Evolutionary conservation across 2,329 filamentous ascomycete species (phyloP).

Genomic region (Sporothrix pseudoabietina): DNA sequence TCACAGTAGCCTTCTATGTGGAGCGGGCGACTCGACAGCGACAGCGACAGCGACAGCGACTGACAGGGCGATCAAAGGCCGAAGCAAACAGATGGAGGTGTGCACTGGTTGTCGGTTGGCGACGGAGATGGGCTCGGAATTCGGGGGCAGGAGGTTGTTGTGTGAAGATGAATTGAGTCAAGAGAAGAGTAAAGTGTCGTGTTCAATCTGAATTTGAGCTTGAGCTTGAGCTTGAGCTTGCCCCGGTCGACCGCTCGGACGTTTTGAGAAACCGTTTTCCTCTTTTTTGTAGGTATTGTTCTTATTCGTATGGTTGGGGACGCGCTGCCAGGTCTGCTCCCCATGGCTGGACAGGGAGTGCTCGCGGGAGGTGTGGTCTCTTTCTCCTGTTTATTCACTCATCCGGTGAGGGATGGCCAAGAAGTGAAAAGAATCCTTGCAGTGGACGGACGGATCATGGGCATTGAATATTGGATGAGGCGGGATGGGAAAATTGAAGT

Average conservation of each 20-base stretch:
- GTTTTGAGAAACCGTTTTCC: background rate
- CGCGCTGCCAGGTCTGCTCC: background rate
- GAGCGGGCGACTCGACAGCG: background rate
- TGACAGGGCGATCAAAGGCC: background rate
- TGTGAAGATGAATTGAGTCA: constrained; percentile 5
- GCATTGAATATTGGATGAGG: background rate
- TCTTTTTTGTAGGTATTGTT: background rate
- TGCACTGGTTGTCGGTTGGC: background rate
- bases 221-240: too few species aligned
- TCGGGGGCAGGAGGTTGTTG: background rate
- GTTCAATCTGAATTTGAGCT: background rate
- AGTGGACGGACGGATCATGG: background rate
- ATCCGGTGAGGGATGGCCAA: background rate
- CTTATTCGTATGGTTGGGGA: background rate
- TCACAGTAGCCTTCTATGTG: background rate
- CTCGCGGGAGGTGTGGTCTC: background rate
- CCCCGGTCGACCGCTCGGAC: background rate
- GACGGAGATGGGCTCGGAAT: background rate
- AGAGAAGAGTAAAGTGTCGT: background rate
- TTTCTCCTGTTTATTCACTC: background rate
- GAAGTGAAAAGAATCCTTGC: background rate
- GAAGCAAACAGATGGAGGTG: background rate
- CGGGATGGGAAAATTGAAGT: background rate
- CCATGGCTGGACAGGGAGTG: constrained; percentile 12
- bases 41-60: background rate